Base-by-base conservation (phyloP, 106 monocot species). In the Dendrobium chrysotoxum region DNA sequence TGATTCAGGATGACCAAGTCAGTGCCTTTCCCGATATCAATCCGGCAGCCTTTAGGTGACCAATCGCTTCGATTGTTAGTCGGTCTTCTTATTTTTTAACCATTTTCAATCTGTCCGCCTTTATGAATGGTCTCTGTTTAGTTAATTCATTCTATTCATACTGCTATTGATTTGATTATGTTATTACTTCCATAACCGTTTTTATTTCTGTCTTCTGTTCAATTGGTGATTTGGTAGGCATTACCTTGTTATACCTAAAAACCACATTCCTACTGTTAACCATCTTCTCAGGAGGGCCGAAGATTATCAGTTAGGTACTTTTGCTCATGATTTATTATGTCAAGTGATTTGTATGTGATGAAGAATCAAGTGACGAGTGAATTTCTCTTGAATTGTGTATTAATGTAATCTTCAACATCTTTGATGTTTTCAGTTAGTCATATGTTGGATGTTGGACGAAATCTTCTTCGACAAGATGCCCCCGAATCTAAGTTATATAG, bases 251-350 rank as follows among this genome's bases (percentile, higher is more conserved):
- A 85, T 94, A 82, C 90, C 96, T 78, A 75, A 89, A 77, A 41
- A 92, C 68, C 96, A 94, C 79, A 92, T 97, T 80, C 54, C 92
- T 70, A 92, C 93, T 47, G 87, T 89, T 12, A 87, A 85, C 17
- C 61, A 86, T 87, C 94, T 97, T 40, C 84, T 78, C 28, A 90
- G 72, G 76, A 87, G 75, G 30, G 25, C 61, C 28, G 92, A 92
- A 81, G 88, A 97, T 90, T 82, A 94, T 84, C 80, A 88, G 47
- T 82, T 97, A 90, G 96, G 96, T 97, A 89, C 20, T 54, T 11
- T 53, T 25, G 11, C 53, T 80, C 9, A 2, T 79, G 18, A 15
- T 57, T 84, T 86, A 16, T 79, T 21, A 4, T 74, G 31, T 15
- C 42, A 39, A 31, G 77, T 46, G 74, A 8, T 73, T 28, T 55